A percentile compares a stretch with the other conserved stretches of the same genome.
phyloP scores from a whole-genome alignment of 1,284 basidiomycete genomes.

The Coniferiporia weirii region DNA sequence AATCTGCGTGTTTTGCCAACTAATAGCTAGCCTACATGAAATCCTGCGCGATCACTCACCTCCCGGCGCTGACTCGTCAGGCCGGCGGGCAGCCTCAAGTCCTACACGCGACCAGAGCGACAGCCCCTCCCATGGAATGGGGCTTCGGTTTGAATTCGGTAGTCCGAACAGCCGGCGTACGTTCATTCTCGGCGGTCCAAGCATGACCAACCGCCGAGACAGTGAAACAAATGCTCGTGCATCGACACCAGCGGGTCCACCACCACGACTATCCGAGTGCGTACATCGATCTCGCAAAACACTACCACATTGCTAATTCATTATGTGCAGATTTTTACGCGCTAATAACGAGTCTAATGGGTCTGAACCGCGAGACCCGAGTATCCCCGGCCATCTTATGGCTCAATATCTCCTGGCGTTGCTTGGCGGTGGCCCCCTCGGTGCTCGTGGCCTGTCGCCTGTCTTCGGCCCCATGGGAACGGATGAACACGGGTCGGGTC shows the following conservation, averaged over 20 bases:
- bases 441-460: conserved; percentile 26
- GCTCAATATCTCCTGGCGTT: conserved; percentile 66
- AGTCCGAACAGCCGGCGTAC: conserved; percentile 36
- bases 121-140: conserved; percentile 19
- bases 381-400: conserved; percentile 57
- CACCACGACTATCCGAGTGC: conserved; percentile 30
- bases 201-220: conserved; percentile 25
- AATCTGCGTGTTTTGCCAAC: neutral
- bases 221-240: conserved; percentile 17
- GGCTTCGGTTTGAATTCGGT: conserved; percentile 36
- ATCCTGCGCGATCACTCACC: neutral
- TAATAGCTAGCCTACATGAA: conserved; percentile 2
- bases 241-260: conserved; percentile 16
- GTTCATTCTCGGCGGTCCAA: conserved; percentile 39
- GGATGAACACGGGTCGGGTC: conserved; percentile 33
- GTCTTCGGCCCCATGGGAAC: conserved; percentile 36
- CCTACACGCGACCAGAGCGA: conserved; percentile 25
- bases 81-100: neutral
- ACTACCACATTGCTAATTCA: neutral
- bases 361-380: conserved; percentile 22
- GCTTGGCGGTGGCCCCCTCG: conserved; percentile 38
- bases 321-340: conserved; percentile 11
- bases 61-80: neutral
- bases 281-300: conserved; percentile 8
- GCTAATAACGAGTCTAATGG: conserved; percentile 5